Evolutionary conservation across 306 rosid genomes (phyloP), one percentile per base, ranked within the genome.

Genomic region (Dicorynia guianensis): DNA sequence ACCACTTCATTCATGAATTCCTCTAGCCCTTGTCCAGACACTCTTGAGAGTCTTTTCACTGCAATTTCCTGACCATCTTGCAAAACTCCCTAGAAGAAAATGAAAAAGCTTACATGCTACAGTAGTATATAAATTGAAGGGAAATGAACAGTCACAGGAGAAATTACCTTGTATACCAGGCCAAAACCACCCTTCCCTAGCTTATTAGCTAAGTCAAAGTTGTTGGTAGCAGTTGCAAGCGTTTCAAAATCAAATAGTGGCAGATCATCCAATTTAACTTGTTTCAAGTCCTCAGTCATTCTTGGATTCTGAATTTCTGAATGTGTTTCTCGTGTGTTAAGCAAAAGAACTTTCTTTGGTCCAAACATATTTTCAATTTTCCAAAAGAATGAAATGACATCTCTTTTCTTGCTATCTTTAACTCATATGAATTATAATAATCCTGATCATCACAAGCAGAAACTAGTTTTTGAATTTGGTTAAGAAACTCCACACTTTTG

Each of bases 1-100:
- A 40, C 48, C 43, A 86, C 81, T 60, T 86, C 87, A 33, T 86
- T 82, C 86, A 79, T 86, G 63, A 82, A 82, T 63, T 86, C 89
- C 25, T 76, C 70, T 8, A 57, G 12, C 8, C 89, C 89, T 77
- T 86, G 89, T 20, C 87, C 76, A 1, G 89, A 86, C 44, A 79
- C 69, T 58, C 46, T 78, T 1, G 81, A 60, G 14, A 86, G 73
- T 47, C 83, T 82, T 80, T 86, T 86, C 42, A 86, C 85, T 18
- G 89, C 89, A 68, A 85, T 62, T 74, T 85, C 83, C 12, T 60
- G 83, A 46, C 89, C 87, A 68, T 81, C 83, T 67, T 34, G 59
- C 64, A 83, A 64, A 48, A 72, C 20, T 39, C 86, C 86, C 82
- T 80, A 12, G 2, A 25, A 47, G 66, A 53, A 33, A 52, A 9